Conservation (phyloP, 2,329 filamentous ascomycete genomes). For the Pseudogymnoascus sp. region DNA sequence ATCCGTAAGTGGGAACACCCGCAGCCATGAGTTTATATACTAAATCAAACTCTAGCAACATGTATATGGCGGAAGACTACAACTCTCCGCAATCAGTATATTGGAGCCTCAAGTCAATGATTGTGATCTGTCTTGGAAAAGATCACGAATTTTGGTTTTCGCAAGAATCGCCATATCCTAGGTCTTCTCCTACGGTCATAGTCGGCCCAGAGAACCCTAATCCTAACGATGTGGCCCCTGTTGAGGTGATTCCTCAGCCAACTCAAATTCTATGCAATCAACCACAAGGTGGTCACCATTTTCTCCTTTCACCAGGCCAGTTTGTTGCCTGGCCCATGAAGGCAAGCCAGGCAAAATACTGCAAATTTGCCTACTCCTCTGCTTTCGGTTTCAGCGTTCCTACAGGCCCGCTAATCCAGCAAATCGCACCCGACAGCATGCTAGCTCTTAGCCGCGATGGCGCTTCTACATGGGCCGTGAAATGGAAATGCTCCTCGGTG, state of each 20-base stretch:
- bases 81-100: constrained; percentile 50
- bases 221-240: not conserved
- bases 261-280: constrained; percentile 40
- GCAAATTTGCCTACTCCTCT: constrained; percentile 31
- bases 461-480: constrained; percentile 33
- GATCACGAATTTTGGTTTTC: constrained; percentile 39
- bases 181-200: constrained; percentile 12
- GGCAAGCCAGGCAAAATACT: constrained; percentile 25
- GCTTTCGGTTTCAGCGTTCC: constrained; percentile 33
- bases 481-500: constrained; percentile 27
- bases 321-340: constrained; percentile 20
- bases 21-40: not conserved
- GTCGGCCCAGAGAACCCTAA: not conserved
- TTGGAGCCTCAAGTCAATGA: constrained; percentile 46
- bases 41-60: constrained; percentile 30
- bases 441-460: constrained; percentile 32
- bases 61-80: constrained; percentile 49
- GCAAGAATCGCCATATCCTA: constrained; percentile 32
- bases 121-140: constrained; percentile 33
- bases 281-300: constrained; percentile 19
- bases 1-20: constrained; percentile 17
- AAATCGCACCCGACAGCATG: constrained; percentile 35
- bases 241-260: constrained; percentile 25
- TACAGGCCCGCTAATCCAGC: constrained; percentile 32
- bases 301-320: constrained; percentile 25